A percentile compares a stretch with the other conserved stretches of the same genome.
These are phyloP conservation scores for Pseudocercospora crystallina DNA, from an alignment of 2,329 filamentous ascomycete genomes.

Conservation along the genomic window DNA sequence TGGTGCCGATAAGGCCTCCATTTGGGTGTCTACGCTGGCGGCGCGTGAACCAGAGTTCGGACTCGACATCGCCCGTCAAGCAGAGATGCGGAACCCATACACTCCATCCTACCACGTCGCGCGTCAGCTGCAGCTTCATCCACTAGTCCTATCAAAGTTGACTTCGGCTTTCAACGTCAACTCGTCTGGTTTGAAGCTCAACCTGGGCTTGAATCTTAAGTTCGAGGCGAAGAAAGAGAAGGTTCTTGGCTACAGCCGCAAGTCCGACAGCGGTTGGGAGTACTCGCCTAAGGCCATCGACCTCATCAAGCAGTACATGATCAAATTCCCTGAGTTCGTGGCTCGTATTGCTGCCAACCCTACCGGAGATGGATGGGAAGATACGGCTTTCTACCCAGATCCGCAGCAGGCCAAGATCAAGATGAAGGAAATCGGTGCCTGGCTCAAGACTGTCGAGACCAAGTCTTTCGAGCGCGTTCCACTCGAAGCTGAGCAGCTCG, in stretches of 20 bases:
- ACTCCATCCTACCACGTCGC: conserved; percentile 87
- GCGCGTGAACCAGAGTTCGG: conserved; percentile 80
- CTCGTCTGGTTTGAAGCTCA: conserved; percentile 78
- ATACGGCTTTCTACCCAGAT: conserved; percentile 81
- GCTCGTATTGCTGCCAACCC: conserved; percentile 82
- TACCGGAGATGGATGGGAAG: conserved; percentile 77
- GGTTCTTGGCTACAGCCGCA: conserved; percentile 91
- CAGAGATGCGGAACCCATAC: conserved; percentile 72
- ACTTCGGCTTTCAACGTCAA: conserved; percentile 89
- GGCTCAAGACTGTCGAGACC: conserved; percentile 88
- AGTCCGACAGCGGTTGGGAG: conserved; percentile 86
- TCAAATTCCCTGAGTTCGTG: conserved; percentile 92
- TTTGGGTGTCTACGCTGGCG: conserved; percentile 72
- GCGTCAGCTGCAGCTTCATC: conserved; percentile 75
- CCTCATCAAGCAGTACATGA: conserved; percentile 85
- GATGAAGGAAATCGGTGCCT: conserved; percentile 90
- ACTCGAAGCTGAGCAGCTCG: conserved; percentile 91
- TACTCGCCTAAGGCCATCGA: conserved; percentile 83
- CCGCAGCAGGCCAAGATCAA: conserved; percentile 69
- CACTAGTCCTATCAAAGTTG: conserved; percentile 88
- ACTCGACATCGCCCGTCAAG: conserved; percentile 66
- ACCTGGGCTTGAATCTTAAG: conserved; percentile 92
- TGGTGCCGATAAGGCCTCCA: conserved; percentile 68
- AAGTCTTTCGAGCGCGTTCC: conserved; percentile 95
- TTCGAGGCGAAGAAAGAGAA: conserved; percentile 95